Evolutionary conservation across 352 stramenopile species (phyloP).

Genomic region (Discostella stelligera): DNA sequence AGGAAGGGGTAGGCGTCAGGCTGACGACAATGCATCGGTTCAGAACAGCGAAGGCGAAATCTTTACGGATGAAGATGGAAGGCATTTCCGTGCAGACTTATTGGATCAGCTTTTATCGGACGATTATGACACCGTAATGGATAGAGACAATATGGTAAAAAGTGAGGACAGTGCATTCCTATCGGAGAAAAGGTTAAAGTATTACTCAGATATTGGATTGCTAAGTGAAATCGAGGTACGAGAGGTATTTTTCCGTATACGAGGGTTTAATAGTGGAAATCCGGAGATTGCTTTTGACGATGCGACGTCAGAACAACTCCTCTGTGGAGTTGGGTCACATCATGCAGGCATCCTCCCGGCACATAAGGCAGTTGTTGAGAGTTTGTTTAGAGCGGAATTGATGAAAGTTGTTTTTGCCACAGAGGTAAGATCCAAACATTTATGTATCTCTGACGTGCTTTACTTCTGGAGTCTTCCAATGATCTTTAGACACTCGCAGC

Average conservation of each 20-base stretch:
- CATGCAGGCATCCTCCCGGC: conserved; percentile 83
- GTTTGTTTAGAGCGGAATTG: conserved; percentile 78
- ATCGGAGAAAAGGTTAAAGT: conserved; percentile 58
- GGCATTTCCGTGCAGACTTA: conserved; percentile 58
- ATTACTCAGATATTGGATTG: conserved; percentile 67
- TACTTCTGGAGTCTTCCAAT: too few species aligned
- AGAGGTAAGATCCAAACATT: too few species aligned
- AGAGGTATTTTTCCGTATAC: conserved; percentile 60
- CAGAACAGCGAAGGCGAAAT: conserved; percentile 22
- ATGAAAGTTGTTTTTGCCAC: conserved; percentile 86
- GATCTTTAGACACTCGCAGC: conserved; percentile 84
- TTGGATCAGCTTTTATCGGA: conserved; percentile 50
- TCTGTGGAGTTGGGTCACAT: conserved; percentile 82
- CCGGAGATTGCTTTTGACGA: conserved; percentile 80
- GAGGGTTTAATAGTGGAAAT: conserved; percentile 74
- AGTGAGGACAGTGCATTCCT: conserved; percentile 51
- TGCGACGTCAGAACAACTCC: conserved; percentile 63
- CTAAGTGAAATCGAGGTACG: conserved; percentile 54
- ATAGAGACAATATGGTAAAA: conserved; percentile 1
- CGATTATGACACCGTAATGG: conserved; percentile 36
- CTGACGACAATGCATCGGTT: conserved; percentile 29
- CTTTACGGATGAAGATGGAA: conserved; percentile 39
- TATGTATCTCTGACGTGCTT: too few species aligned
- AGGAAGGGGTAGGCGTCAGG: conserved; percentile 24
- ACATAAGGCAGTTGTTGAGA: conserved; percentile 80